phyloP scores from a whole-genome alignment of 208 protist genomes.

The Borovskyia barvae region DNA sequence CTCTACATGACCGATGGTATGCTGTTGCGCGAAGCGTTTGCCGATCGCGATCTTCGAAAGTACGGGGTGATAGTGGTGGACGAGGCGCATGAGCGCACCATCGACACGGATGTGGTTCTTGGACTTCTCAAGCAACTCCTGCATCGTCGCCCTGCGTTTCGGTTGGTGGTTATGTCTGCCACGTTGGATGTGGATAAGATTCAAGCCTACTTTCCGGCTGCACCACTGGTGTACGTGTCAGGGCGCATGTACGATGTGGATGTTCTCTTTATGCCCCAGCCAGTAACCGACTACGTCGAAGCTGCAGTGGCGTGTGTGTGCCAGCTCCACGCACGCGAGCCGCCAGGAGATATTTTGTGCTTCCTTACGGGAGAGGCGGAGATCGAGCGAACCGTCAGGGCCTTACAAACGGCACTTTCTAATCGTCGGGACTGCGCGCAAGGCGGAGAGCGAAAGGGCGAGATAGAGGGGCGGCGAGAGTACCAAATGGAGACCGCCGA shows the following conservation, averaged over 20 bases:
- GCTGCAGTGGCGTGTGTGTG: slow-evolving; percentile 59
- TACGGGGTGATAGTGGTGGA: slow-evolving; percentile 99
- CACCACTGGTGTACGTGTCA: slow-evolving; percentile 96
- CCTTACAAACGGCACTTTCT: slow-evolving; percentile 32
- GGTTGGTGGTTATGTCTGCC: slow-evolving; percentile 97
- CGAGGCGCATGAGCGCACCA: slow-evolving; percentile 99
- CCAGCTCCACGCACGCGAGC: slow-evolving; percentile 71
- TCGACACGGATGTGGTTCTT: slow-evolving; percentile 99
- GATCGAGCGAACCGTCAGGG: slow-evolving; percentile 67
- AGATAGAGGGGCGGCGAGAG: neutral
- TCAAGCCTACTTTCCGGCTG: slow-evolving; percentile 94
- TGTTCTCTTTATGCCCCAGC: slow-evolving; percentile 71
- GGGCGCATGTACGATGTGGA: slow-evolving; percentile 94
- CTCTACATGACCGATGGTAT: slow-evolving; percentile 99
- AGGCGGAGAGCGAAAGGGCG: neutral
- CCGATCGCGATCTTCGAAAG: slow-evolving; percentile 83
- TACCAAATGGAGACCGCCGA: neutral
- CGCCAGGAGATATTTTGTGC: slow-evolving; percentile 80
- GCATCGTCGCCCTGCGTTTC: slow-evolving; percentile 55
- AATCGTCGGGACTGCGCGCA: neutral
- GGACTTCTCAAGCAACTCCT: slow-evolving; percentile 94
- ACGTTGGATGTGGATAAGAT: slow-evolving; percentile 98
- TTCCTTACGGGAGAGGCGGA: slow-evolving; percentile 90
- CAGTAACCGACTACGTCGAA: slow-evolving; percentile 94
- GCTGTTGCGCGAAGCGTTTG: slow-evolving; percentile 93